Base-by-base conservation (phyloP, 306 rosid species). In the Vigna hirtella region DNA sequence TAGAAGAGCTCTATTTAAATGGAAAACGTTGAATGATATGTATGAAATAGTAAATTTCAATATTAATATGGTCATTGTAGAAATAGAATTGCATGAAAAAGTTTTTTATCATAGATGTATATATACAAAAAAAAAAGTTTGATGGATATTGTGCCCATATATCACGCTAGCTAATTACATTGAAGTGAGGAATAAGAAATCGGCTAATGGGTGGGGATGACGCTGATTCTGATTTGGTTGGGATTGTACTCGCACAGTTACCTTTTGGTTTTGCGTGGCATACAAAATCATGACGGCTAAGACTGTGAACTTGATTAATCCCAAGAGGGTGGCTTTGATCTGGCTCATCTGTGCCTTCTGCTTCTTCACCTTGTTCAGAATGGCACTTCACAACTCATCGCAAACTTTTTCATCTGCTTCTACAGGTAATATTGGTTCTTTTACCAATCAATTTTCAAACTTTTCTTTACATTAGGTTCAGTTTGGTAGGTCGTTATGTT, bases 311-410 rank as follows among this genome's bases (percentile, higher is more conserved):
- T 53, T 76, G 89, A 70, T 13, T 73, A 87, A 80, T 58, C 74
- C 78, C 36, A 88, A 87, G 69, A 83, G 83, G 42, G 90, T 79
- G 1, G 85, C 79, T 45, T 72, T 84, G n/a, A 78, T 93, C 83
- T 95, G 98, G 97, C 20, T 88, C 75, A 2, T 77, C 87, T 91
- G 91, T 55, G 85, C 89, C 48, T 50, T 77, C 66, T 36, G 86
- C 76, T 92, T 92, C 93, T 84, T 71, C 86, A n/a, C 56, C 71
- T 87, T 91, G 67, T 85, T 92, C 85, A 85, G 78, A 28, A 85
- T 91, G 97, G 92, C 85, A 22, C 85, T 88, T 52, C 83, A 49
- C 13, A 85, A 79, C 87, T 86, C 93, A 7, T 28, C 83, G 40
- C 11, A 28, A 69, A 47, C 70, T 70, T 17, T 65, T 50, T 52